Evolutionary conservation across 306 rosid species (phyloP), one percentile per base, ranked within the genome.

Genomic region (Lablab purpureus): DNA sequence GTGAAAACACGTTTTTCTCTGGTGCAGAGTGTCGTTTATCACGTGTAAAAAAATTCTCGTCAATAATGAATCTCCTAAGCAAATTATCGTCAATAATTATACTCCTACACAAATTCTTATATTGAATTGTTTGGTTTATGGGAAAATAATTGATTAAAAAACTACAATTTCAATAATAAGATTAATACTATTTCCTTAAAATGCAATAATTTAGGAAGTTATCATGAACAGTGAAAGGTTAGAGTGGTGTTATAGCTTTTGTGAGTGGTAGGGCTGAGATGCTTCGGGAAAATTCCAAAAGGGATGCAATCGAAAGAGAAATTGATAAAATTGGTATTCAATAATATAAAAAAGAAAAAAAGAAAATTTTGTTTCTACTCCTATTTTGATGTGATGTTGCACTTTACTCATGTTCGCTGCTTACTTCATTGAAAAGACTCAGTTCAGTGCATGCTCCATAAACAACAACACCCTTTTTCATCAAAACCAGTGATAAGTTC

Each of bases 351-450:
- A 49, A 18, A 49, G 23, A 41, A 21, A 7, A 34, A 7, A 14
- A 40, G 22, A 60, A n/a, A n/a, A n/a, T n/a, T n/a, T 58, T 41
- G 58, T 45, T n/a, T 15, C 7, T 2, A n/a, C 59, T 10, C 22
- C 41, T 19, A 19, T 23, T 50, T 40, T 37, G 75, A 76, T 65
- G 67, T 40, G 75, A 77, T 25, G 75, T 36, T 52, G 60, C 56
- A 54, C 81, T 67, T 67, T 67, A 37, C 32, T 23, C 25, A 4
- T 37, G 51, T 18, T 32, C 34, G 2, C 12, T 10, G 41, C 43
- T 36, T 23, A 25, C 45, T 23, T 41, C 54, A 25, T 58, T 52
- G 27, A 58, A 40, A 58, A 74, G 40, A 37, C 21, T 47, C 12
- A 6, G 43, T 6, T 43, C 17, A 22, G 58, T 30, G 51, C 71